A percentile compares a stretch with the other conserved stretches of the same genome.
Conservation (phyloP, 345 rosid genomes). For the Syzygium jambos region DNA sequence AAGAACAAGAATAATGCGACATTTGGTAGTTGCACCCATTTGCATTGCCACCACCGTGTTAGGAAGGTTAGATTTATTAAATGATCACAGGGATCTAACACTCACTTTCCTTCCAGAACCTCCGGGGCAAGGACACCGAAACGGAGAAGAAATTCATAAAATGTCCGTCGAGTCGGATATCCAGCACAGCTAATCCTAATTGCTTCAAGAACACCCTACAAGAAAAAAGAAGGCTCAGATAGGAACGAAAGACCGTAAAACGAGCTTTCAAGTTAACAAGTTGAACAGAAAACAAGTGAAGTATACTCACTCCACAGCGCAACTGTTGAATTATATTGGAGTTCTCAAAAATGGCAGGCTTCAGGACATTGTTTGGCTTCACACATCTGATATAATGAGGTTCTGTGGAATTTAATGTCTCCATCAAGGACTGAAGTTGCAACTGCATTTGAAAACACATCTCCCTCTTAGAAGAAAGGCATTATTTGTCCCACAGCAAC, state of each 20-base stretch:
- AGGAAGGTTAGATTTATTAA: background rate
- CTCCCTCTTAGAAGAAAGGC: background rate
- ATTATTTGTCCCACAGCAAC: background rate
- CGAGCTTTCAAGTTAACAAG: background rate
- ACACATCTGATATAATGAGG: conserved; percentile 99
- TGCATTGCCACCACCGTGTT: background rate
- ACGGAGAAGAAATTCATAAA: conserved; percentile 92
- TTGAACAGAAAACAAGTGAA: conserved; percentile 1
- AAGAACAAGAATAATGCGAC: background rate
- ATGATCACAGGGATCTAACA: background rate
- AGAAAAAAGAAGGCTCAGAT: background rate
- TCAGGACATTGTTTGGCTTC: conserved; percentile 96
- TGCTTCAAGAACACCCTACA: conserved; percentile 98
- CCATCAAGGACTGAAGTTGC: conserved; percentile 99
- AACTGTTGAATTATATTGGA: conserved; percentile 88
- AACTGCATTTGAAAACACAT: conserved; percentile 30
- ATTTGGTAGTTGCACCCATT: background rate
- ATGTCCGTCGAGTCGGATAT: conserved; percentile 94
- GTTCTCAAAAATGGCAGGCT: conserved; percentile 96
- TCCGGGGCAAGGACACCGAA: conserved; percentile 98
- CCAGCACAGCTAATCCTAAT: conserved; percentile 99
- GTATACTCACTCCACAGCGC: conserved; percentile 92
- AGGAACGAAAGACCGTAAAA: background rate
- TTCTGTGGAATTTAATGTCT: conserved; percentile 87
- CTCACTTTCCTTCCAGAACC: conserved; percentile 88